phyloP scores from a whole-genome alignment of 1,284 basidiomycete genomes.

The Peniophora sp. region DNA sequence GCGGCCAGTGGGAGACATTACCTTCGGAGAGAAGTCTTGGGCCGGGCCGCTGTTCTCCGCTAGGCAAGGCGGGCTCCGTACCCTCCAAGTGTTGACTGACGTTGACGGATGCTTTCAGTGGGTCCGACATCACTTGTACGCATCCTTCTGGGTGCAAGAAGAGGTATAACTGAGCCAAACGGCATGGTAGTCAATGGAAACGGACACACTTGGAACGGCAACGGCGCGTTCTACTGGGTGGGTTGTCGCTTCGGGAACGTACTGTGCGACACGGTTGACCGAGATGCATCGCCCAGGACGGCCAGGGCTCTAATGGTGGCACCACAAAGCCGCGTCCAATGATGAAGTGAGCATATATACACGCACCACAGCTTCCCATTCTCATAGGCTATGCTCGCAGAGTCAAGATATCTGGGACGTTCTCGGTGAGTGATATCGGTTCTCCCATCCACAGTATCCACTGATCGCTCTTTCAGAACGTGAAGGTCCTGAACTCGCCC shows the following conservation, averaged over 20 bases:
- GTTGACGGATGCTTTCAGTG: slow-evolving; percentile 12
- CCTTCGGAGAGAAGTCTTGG: slow-evolving; percentile 25
- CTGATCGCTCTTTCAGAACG: too few species aligned
- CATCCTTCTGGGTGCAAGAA: too few species aligned
- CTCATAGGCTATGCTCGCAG: slow-evolving; percentile 18
- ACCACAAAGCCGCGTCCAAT: slow-evolving; percentile 30
- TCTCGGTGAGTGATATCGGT: slow-evolving; percentile 30
- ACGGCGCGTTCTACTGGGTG: slow-evolving; percentile 32
- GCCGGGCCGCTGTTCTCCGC: slow-evolving; percentile 25
- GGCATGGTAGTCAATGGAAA: slow-evolving; percentile 35
- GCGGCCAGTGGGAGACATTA: slow-evolving; percentile 21
- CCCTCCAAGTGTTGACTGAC: neutral
- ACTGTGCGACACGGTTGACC: too few species aligned
- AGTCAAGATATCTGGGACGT: slow-evolving; percentile 48
- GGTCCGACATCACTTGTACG: slow-evolving; percentile 20
- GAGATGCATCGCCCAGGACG: too few species aligned
- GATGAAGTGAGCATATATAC: slow-evolving; percentile 21
- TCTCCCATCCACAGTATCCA: too few species aligned
- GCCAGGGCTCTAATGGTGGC: slow-evolving; percentile 28
- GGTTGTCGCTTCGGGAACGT: too few species aligned
- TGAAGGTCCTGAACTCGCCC: slow-evolving; percentile 31
- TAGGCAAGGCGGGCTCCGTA: slow-evolving; percentile 6
- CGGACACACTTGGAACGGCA: slow-evolving; percentile 30
- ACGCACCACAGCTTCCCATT: neutral
- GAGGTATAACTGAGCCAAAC: too few species aligned